Evolutionary conservation across 345 rosid species (phyloP), one percentile per base, ranked within the genome.

Genomic region (Euphorbia pulcherrima): DNA sequence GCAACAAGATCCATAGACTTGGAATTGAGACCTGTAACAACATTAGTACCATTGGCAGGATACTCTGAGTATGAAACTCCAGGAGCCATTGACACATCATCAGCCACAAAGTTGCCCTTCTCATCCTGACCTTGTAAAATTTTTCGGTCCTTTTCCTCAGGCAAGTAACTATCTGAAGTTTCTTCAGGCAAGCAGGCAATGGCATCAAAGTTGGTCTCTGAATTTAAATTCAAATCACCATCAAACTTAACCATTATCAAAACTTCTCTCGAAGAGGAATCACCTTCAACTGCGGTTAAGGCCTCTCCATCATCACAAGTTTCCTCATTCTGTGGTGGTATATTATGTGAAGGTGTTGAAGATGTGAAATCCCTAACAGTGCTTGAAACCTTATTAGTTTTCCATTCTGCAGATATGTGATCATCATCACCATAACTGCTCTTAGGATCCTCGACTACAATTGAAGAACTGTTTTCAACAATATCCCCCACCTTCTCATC

Each of bases 231-330:
- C 65, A 59, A 27, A 35, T 62, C 33, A 26, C 56, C 30, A n/a
- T 61, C 56, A 76, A 18, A n/a, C 52, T 64, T 70, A 13, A 53
- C 79, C 56, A 53, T 16, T 1, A 39, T 14, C 18, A 50, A 67
- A 67, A 40, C 74, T 56, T 77, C 66, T 24, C 41, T 50, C 44
- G 74, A 64, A 12, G 64, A 62, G 24, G 82, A 52, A 46, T 39
- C 67, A 37, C 72, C 81, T 29, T 64, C 74, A 59, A 26, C 64
- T 39, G 51, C 48, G 21, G 48, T 44, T 60, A 40, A 52, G 54
- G 65, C 75, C 72, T 77, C 81, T 67, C 68, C 63, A 14, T 62
- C 75, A 68, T 75, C 79, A 59, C 60, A n/a, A n/a, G n/a, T n/a
- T n/a, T n/a, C n/a, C n/a, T n/a, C n/a, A n/a, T n/a, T n/a, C n/a